These are phyloP conservation scores for Penicillium dipodomyicola DNA, from an alignment of 495 filamentous ascomycete species.

Conservation along the genomic window DNA sequence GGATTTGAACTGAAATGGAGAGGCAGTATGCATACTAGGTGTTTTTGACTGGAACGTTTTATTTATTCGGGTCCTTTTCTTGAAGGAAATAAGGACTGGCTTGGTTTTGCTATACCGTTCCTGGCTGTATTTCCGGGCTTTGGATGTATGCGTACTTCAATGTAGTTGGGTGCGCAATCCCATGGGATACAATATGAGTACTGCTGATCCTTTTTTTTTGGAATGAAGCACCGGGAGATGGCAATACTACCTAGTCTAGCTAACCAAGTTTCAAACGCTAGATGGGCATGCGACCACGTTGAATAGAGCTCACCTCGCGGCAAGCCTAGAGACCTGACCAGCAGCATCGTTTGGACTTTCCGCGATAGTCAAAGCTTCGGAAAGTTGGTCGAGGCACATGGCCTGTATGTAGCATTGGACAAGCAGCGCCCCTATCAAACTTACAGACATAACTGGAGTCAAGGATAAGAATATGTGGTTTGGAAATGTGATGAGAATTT, in stretches of 20 bases:
- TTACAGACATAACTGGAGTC: neutral
- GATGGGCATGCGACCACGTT: neutral
- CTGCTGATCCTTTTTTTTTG: neutral
- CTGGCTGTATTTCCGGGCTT: neutral
- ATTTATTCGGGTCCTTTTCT: neutral
- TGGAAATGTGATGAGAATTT: neutral
- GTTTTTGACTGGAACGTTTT: neutral
- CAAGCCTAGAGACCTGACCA: no score
- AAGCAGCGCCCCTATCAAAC: neutral
- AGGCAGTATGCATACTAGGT: slow-evolving; percentile 2
- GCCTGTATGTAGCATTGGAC: neutral
- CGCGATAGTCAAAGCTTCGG: no score
- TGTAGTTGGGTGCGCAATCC: neutral
- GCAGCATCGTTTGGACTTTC: no score
- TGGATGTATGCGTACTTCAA: neutral
- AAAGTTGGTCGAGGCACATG: no score
- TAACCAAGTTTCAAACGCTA: neutral
- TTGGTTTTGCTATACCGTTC: neutral
- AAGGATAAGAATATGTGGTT: neutral
- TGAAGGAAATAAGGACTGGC: neutral
- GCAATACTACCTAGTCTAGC: neutral
- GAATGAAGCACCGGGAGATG: neutral
- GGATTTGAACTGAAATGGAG: neutral
- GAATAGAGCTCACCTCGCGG: no score
- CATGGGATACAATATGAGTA: neutral